Percentiles rank a stretch among this genome's conserved stretches.
Conservation (phyloP, 2,329 filamentous ascomycete genomes). For the Arthrinium phaeospermum region DNA sequence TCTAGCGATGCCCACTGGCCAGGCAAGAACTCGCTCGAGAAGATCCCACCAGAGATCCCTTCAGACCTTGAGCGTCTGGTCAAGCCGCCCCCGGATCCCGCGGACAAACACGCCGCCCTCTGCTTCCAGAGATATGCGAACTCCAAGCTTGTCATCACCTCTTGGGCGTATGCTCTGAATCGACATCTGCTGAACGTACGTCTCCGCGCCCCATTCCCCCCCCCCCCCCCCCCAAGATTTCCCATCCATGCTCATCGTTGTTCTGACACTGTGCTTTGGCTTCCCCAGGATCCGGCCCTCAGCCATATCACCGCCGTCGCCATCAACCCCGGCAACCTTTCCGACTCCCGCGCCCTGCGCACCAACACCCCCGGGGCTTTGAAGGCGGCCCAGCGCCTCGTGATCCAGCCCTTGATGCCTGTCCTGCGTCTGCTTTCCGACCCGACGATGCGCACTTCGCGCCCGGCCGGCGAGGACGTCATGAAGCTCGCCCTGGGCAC, state of each 20-base stretch:
- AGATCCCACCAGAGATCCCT: slow-evolving; percentile 42
- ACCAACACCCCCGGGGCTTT: slow-evolving; percentile 39
- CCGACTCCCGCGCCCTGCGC: slow-evolving; percentile 44
- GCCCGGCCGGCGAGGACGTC: slow-evolving; percentile 35
- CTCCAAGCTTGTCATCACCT: slow-evolving; percentile 38
- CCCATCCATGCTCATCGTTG: no score
- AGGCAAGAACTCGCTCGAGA: slow-evolving; percentile 46
- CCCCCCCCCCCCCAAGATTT: no score
- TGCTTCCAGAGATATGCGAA: slow-evolving; percentile 51
- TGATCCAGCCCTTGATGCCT: slow-evolving; percentile 29
- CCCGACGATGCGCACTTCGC: slow-evolving; percentile 38
- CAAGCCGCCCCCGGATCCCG: slow-evolving; percentile 33
- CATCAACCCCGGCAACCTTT: slow-evolving; percentile 39
- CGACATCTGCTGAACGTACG: slow-evolving; percentile 22
- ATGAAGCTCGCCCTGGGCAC: slow-evolving; percentile 30
- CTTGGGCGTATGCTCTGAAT: slow-evolving; percentile 22
- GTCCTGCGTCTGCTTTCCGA: slow-evolving; percentile 36
- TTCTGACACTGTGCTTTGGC: not conserved
- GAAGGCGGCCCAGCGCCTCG: slow-evolving; percentile 33
- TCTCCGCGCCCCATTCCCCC: not conserved
- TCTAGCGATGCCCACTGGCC: slow-evolving; percentile 44
- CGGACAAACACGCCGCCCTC: slow-evolving; percentile 41
- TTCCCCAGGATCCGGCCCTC: slow-evolving; percentile 31
- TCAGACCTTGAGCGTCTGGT: slow-evolving; percentile 43
- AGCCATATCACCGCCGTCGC: slow-evolving; percentile 36